Evolutionary conservation across 2,329 filamentous ascomycete species (phyloP).

Genomic region (Cercospora citrullina): DNA sequence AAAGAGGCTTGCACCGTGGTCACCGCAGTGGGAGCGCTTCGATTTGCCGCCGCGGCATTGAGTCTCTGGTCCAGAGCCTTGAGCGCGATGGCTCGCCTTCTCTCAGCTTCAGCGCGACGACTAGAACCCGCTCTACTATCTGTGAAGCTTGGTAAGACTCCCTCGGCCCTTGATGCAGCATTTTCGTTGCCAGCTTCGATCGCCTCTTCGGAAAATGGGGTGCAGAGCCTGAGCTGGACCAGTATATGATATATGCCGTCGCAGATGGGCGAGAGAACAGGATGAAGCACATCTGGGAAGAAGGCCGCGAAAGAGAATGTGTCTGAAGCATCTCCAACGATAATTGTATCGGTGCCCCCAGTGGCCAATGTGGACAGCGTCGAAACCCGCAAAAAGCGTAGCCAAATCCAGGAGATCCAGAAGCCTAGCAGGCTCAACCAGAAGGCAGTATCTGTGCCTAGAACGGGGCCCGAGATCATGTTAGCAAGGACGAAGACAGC

Average conservation of each 20-base stretch:
- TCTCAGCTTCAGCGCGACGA: conserved; percentile 78
- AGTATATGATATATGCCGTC: conserved; percentile 73
- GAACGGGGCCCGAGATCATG: conserved; percentile 62
- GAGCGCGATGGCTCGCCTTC: conserved; percentile 82
- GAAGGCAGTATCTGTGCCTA: conserved; percentile 73
- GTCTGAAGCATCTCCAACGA: conserved; percentile 90
- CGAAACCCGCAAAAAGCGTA: conserved; percentile 88
- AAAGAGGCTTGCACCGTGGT: conserved; percentile 27
- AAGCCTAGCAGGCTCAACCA: conserved; percentile 80
- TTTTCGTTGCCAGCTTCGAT: conserved; percentile 71
- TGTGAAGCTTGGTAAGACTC: conserved; percentile 60
- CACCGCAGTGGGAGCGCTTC: conserved; percentile 19
- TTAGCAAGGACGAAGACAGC: conserved; percentile 74
- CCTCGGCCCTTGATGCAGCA: conserved; percentile 64
- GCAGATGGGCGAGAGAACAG: conserved; percentile 70
- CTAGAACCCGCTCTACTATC: conserved; percentile 51
- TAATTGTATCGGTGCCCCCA: conserved; percentile 53
- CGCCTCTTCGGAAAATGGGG: conserved; percentile 80
- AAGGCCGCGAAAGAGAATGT: conserved; percentile 96
- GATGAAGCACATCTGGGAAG: conserved; percentile 83
- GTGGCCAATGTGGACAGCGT: conserved; percentile 44
- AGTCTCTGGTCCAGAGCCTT: conserved; percentile 90
- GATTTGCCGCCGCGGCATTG: conserved; percentile 67
- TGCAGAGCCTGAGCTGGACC: conserved; percentile 74
- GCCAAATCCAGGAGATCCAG: conserved; percentile 87